Evolutionary conservation across 192 early-diverging fungal species (phyloP), one percentile per base, ranked within the genome.

Genomic region (Geranomyces variabilis): DNA sequence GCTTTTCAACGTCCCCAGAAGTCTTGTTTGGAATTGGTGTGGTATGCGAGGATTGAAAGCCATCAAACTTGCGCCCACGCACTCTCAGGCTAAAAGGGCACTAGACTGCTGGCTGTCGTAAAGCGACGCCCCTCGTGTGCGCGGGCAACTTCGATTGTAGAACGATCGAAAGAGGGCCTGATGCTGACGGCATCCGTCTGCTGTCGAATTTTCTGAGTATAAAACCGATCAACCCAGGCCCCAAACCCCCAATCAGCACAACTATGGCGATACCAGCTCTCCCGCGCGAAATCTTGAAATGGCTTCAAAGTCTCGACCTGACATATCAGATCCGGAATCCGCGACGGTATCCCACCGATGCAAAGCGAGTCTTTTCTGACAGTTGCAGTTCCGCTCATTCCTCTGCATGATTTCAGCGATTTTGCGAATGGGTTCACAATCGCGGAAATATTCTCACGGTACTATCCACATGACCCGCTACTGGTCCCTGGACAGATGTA

Each of bases 341-440:
- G 21, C 77, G 78, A 31, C 59, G 83, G 80, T 76, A 53, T 7
- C 8, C 26, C 15, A 12, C 17, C 24, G 29, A 47, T 26, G 24
- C 24, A 26, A n/a, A 24, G 19, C 15, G 51, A 9, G 3, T 8
- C 51, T n/a, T 26, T 19, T 33, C 19, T 29, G 19, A 13, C 59
- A 28, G 29, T 12, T 33, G 34, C 41, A 47, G 15, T 7, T 19
- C 15, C 28, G 46, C 53, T 66, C 14, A n/a, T 15, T 5, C 21
- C 41, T n/a, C 24, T n/a, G 17, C 60, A n/a, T 1, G 24, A 59
- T 4, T 45, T 26, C 24, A 83, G 82, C 14, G 81, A 85, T 47
- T 80, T 86, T 69, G 72, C 76, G 6, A 86, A 86, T 64, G 84
- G 84, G 4, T 80, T 63, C 49, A 48, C 83, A 4, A 66, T 86